Base-by-base conservation (phyloP, 148 eudicot species). In the Fagopyrum esculentum region DNA sequence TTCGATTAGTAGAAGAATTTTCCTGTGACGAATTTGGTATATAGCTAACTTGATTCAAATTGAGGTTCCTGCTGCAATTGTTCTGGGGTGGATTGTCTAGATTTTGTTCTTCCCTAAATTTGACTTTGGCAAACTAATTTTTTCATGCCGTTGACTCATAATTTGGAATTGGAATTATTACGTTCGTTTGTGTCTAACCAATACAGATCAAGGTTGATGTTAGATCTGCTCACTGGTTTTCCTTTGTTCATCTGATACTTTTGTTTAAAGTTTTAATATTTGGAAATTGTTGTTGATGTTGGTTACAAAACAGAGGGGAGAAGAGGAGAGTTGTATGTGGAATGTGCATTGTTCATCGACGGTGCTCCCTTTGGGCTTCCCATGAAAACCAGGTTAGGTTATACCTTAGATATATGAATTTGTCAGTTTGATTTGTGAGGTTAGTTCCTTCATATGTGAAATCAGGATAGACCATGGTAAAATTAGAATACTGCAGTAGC, bases 351-450 rank as follows among this genome's bases (percentile, higher is more conserved):
- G 86, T 86, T 84, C 82, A 86, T 94, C 72, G 97, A 92, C 76
- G 97, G 96, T 22, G 93, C 98, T 49, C 92, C 89, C 5, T 92
- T 94, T 86, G 98, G 98, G 68, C 97, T 92, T 73, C 96, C 98
- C 63, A 89, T 83, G 82, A 86, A 91, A 79, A 90, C 96, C 72
- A 92, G 98, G 98, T 94, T 80, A 76, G 83, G 9, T 17, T 43
- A 66, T 66, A n/a, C 13, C 9, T 46, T 66, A 66, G 47, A 66
- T 43, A 66, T 15, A 19, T 66, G 19, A 12, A 40, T 66, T 9
- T 66, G n/a, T 35, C 69, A 64, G 4, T 64, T n/a, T 35, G n/a
- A 30, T 64, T 5, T 35, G 69, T 64, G 69, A 30, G 30, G 29
- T 60, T 60, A 26, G 43, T 63, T 43, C 16, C 45, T 63, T 19